Percentiles rank a stretch among this genome's conserved stretches.
phyloP scores from a whole-genome alignment of 345 rosid species.

The Cardamine occulta region DNA sequence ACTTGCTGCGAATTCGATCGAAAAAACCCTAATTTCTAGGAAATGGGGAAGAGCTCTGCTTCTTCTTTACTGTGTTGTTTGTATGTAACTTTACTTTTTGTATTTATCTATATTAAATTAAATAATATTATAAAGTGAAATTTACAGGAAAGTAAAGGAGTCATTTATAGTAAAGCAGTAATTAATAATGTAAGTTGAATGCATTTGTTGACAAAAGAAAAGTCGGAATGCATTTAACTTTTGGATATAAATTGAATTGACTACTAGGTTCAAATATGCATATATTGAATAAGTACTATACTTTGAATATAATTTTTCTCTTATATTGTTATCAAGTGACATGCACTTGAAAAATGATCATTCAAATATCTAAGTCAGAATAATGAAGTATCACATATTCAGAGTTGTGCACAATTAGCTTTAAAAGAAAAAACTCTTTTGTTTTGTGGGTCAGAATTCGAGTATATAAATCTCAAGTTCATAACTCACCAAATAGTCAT shows the following conservation, averaged over 20 bases:
- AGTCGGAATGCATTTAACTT: constrained; percentile 4
- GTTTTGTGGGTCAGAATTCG: background rate
- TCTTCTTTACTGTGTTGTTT: constrained; percentile 20
- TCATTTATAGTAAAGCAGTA: background rate
- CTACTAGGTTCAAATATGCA: background rate
- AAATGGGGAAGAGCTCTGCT: background rate
- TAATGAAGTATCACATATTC: background rate
- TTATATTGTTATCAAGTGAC: background rate
- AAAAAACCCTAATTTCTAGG: constrained; percentile 33
- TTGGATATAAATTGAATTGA: background rate
- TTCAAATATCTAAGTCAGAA: background rate
- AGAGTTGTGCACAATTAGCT: constrained; percentile 1
- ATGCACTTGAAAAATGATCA: background rate
- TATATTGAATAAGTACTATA: constrained; percentile 4
- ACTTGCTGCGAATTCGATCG: constrained; percentile 39
- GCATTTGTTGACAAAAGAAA: constrained; percentile 9
- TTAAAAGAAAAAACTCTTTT: background rate
- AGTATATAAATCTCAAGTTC: background rate
- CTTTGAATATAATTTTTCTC: background rate
- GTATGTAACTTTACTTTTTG: background rate
- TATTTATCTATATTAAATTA: background rate
- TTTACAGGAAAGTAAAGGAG: background rate
- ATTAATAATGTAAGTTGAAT: constrained; percentile 28
- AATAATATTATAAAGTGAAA: background rate
- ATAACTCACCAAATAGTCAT: background rate